Evolutionary conservation across 2,329 filamentous ascomycete genomes (phyloP).

Genomic region (Fusarium marasasianum): DNA sequence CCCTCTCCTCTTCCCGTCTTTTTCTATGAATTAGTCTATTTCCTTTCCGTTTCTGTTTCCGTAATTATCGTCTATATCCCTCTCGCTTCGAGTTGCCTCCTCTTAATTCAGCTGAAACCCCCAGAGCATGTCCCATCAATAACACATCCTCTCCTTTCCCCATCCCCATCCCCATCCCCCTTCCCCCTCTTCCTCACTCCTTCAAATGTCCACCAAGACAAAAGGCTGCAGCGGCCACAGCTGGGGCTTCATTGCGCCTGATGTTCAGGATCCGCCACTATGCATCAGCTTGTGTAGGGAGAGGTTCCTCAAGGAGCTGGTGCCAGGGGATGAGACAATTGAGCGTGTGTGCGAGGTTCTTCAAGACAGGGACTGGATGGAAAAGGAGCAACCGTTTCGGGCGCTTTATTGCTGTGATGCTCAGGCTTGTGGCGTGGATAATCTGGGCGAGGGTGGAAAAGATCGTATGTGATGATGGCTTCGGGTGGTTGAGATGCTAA

Average conservation of each 20-base stretch:
- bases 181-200: background rate
- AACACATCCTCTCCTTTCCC: background rate
- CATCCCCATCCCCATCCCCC: background rate
- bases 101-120: slow-evolving; percentile 36
- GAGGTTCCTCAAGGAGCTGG: slow-evolving; percentile 45
- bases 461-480: slow-evolving; percentile 52
- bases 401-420: slow-evolving; percentile 63
- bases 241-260: slow-evolving; percentile 45
- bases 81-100: slow-evolving; percentile 35
- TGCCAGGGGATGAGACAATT: slow-evolving; percentile 45
- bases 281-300: slow-evolving; percentile 50
- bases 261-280: slow-evolving; percentile 44
- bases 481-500: slow-evolving; percentile 17
- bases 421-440: slow-evolving; percentile 59
- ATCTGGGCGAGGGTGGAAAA: slow-evolving; percentile 46
- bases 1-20: slow-evolving; percentile 4
- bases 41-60: background rate
- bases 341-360: slow-evolving; percentile 46
- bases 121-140: background rate
- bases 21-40: background rate
- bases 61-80: background rate
- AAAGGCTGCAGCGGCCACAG: slow-evolving; percentile 34
- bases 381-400: slow-evolving; percentile 50
- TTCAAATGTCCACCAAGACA: slow-evolving; percentile 14
- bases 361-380: slow-evolving; percentile 37